A percentile compares a stretch with the other conserved stretches of the same genome.
These are phyloP conservation scores for Lodderomyces orthopsilosis DNA, from an alignment of 1,139 yeast species.

Conservation along the genomic window DNA sequence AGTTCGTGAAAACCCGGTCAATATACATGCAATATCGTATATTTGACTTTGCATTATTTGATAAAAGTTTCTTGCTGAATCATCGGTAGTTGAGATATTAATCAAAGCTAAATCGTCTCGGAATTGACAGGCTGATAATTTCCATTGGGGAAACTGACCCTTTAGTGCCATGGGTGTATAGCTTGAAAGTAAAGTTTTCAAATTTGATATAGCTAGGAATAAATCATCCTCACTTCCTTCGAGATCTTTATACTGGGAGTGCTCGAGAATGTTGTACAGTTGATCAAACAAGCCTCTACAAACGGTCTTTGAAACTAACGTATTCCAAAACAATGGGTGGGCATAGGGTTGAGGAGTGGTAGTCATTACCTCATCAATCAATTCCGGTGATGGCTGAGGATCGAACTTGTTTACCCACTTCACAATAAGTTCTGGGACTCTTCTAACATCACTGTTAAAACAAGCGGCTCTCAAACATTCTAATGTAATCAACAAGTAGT, in stretches of 20 bases:
- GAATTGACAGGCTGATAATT: constrained; percentile 47
- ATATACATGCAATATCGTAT: constrained; percentile 40
- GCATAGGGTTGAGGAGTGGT: constrained; percentile 45
- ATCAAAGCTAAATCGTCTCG: constrained; percentile 37
- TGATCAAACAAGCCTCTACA: constrained; percentile 62
- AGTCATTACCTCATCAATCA: constrained; percentile 46
- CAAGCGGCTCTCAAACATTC: constrained; percentile 56
- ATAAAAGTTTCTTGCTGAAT: constrained; percentile 12
- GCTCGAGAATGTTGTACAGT: constrained; percentile 47
- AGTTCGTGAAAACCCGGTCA: constrained; percentile 54
- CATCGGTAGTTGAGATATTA: neutral
- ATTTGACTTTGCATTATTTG: constrained; percentile 37
- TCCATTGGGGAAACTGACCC: constrained; percentile 50
- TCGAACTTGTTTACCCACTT: constrained; percentile 71
- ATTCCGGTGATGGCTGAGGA: constrained; percentile 52
- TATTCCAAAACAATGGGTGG: constrained; percentile 64
- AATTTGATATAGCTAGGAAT: constrained; percentile 46
- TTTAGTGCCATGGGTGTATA: constrained; percentile 44
- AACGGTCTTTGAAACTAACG: constrained; percentile 53
- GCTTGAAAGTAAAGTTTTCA: constrained; percentile 35
- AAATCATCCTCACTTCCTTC: constrained; percentile 26
- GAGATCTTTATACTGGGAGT: constrained; percentile 41
- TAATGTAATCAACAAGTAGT: constrained; percentile 42
- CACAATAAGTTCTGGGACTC: constrained; percentile 45
- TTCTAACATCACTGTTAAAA: constrained; percentile 42